These are phyloP conservation scores for Elsinoe arachidis DNA, from an alignment of 2,329 filamentous ascomycete genomes.

Conservation along the genomic window DNA sequence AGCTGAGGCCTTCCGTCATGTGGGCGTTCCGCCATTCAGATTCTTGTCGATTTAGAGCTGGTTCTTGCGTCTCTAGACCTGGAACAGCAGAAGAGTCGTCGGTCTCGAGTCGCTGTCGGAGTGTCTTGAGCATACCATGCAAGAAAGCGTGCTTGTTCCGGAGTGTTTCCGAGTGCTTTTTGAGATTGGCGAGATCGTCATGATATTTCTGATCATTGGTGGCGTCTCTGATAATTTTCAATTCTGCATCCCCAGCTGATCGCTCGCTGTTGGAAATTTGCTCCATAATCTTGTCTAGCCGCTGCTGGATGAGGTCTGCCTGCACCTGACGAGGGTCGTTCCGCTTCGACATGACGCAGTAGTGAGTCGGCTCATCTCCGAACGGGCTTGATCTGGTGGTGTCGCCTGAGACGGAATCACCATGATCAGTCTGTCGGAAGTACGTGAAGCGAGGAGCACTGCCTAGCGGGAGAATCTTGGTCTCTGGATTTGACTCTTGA, in stretches of 20 bases:
- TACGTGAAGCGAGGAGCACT: slow-evolving; percentile 95
- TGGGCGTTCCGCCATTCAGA: slow-evolving; percentile 19
- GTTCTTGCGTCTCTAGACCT: slow-evolving; percentile 36
- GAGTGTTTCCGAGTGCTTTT: slow-evolving; percentile 49
- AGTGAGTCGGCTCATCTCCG: slow-evolving; percentile 85
- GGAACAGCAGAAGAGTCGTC: slow-evolving; percentile 45
- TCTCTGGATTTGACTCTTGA: slow-evolving; percentile 80
- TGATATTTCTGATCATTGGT: slow-evolving; percentile 40
- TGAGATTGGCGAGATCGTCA: slow-evolving; percentile 47
- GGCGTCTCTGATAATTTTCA: slow-evolving; percentile 43
- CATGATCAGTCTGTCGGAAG: slow-evolving; percentile 92
- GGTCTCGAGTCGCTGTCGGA: slow-evolving; percentile 48
- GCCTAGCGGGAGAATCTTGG: slow-evolving; percentile 84
- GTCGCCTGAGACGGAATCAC: slow-evolving; percentile 69
- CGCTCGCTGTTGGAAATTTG: slow-evolving; percentile 70
- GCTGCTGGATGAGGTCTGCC: slow-evolving; percentile 70
- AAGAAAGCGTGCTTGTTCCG: slow-evolving; percentile 52
- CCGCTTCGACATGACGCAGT: slow-evolving; percentile 75
- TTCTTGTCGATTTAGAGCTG: slow-evolving; percentile 27
- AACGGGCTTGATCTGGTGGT: slow-evolving; percentile 78
- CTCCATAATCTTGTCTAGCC: slow-evolving; percentile 66
- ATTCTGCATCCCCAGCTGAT: slow-evolving; percentile 65
- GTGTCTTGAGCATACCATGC: slow-evolving; percentile 47
- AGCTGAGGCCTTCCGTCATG: slow-evolving; percentile 46
- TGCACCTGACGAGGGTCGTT: slow-evolving; percentile 80